Percentiles rank a stretch among this genome's conserved stretches.
Conservation (phyloP, 768 basidiomycete species). For the Suillus americanus region DNA sequence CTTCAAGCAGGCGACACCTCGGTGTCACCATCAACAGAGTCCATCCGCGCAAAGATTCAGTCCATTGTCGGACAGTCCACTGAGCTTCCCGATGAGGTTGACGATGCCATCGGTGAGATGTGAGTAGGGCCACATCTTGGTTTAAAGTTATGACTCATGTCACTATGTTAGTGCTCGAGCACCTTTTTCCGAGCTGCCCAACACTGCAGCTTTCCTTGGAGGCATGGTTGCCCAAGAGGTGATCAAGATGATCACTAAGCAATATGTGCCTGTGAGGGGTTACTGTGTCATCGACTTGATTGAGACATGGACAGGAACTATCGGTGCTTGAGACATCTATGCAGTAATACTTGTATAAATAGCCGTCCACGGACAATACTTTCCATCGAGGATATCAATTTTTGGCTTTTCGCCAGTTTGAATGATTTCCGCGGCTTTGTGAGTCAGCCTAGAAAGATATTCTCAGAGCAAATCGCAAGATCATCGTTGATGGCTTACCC, state of each 20-base stretch:
- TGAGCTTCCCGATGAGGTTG: slow-evolving; percentile 54
- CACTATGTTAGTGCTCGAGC: slow-evolving; percentile 59
- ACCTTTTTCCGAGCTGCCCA: slow-evolving; percentile 85
- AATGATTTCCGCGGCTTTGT: slow-evolving; percentile 14
- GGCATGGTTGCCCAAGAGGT: slow-evolving; percentile 94
- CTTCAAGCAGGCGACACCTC: slow-evolving; percentile 28
- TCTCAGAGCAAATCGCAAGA: background rate
- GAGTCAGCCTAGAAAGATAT: slow-evolving; percentile 3
- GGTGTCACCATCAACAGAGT: slow-evolving; percentile 45
- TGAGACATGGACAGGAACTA: slow-evolving; percentile 69
- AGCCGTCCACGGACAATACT: background rate
- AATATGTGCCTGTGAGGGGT: slow-evolving; percentile 90
- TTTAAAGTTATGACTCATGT: slow-evolving; percentile 6
- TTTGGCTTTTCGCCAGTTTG: background rate
- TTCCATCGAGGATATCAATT: background rate
- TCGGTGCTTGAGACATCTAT: slow-evolving; percentile 27
- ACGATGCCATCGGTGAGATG: slow-evolving; percentile 75
- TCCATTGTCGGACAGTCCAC: slow-evolving; percentile 48
- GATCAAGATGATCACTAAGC: slow-evolving; percentile 95
- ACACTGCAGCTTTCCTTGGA: slow-evolving; percentile 90
- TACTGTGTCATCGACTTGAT: slow-evolving; percentile 84
- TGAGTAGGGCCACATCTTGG: slow-evolving; percentile 38
- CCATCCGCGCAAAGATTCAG: slow-evolving; percentile 51
- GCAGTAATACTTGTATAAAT: background rate
- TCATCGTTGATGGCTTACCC: slow-evolving; percentile 1